Percentiles rank a stretch among this genome's conserved stretches.
Conservation (phyloP, 1,284 basidiomycete genomes). For the Moniliophthora roreri region DNA sequence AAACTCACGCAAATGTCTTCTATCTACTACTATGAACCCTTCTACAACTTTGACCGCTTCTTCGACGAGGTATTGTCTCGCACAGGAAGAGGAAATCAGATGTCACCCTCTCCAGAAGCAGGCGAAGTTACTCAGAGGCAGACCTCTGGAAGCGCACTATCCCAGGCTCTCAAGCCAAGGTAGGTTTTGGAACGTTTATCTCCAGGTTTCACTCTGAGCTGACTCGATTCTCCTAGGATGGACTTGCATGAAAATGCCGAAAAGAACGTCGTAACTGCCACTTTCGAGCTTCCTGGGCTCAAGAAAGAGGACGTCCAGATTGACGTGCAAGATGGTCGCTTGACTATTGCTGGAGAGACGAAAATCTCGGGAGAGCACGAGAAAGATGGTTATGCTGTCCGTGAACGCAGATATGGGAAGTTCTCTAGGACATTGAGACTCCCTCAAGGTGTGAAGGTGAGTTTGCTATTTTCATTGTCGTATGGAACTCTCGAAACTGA, state of each 20-base stretch:
- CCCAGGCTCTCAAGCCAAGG: background rate
- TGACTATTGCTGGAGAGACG: background rate
- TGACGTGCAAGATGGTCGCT: background rate
- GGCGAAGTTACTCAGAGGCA: too few relatives aligned
- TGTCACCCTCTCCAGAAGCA: too few relatives aligned
- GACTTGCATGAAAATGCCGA: background rate
- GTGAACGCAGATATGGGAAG: background rate
- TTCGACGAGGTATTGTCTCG: too few relatives aligned
- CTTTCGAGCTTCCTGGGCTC: background rate
- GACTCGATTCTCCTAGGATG: background rate
- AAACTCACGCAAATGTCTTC: too few relatives aligned
- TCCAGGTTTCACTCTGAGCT: background rate
- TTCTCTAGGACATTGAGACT: conserved; percentile 3
- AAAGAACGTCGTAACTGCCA: background rate
- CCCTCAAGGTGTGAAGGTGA: background rate
- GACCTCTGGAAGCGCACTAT: too few relatives aligned
- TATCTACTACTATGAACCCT: too few relatives aligned
- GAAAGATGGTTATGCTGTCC: background rate
- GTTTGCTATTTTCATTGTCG: too few relatives aligned
- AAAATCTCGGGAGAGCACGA: background rate
- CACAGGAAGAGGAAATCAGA: too few relatives aligned
- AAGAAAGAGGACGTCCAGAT: background rate
- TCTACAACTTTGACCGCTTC: too few relatives aligned
- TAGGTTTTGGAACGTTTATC: background rate
- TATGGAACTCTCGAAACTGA: background rate